phyloP scores from a whole-genome alignment of 129 eudicot genomes.

The Centrapalus pauciflorus region DNA sequence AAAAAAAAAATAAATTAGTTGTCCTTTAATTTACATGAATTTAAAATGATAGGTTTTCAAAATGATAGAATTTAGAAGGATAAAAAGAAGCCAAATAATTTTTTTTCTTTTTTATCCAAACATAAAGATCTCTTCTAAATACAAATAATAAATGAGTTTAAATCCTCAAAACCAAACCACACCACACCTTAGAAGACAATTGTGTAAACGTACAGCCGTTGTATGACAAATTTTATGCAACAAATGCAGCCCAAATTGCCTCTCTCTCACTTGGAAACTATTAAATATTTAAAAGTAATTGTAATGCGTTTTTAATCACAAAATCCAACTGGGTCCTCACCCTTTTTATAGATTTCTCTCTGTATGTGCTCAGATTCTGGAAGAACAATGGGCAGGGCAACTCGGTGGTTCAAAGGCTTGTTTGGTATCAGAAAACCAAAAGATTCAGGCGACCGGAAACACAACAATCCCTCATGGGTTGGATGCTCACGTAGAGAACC shows the following conservation, averaged over 20 bases:
- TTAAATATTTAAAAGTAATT: neutral
- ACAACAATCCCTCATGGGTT: slow-evolving; percentile 10
- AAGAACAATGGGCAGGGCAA: slow-evolving; percentile 61
- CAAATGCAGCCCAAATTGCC: slow-evolving; percentile 21
- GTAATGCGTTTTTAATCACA: slow-evolving; percentile 8
- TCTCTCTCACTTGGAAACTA: slow-evolving; percentile 14
- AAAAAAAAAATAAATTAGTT: neutral
- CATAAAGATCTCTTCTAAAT: no score
- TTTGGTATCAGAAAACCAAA: slow-evolving; percentile 35
- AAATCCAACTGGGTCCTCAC: slow-evolving; percentile 19
- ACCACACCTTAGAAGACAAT: no score
- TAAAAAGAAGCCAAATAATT: no score
- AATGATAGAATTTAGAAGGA: no score
- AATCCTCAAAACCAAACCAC: no score
- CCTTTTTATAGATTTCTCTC: slow-evolving; percentile 20
- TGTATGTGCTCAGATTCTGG: slow-evolving; percentile 14
- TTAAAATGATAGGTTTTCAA: no score
- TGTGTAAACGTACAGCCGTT: no score
- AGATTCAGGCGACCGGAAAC: slow-evolving; percentile 37
- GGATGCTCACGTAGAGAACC: slow-evolving; percentile 18
- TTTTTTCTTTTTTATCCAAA: no score
- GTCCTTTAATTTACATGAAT: no score
- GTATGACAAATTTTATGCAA: slow-evolving; percentile 2
- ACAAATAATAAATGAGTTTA: no score
- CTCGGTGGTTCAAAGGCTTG: slow-evolving; percentile 60